Conservation (phyloP, 1,284 basidiomycete species). For the Sporisorium scitamineum region DNA sequence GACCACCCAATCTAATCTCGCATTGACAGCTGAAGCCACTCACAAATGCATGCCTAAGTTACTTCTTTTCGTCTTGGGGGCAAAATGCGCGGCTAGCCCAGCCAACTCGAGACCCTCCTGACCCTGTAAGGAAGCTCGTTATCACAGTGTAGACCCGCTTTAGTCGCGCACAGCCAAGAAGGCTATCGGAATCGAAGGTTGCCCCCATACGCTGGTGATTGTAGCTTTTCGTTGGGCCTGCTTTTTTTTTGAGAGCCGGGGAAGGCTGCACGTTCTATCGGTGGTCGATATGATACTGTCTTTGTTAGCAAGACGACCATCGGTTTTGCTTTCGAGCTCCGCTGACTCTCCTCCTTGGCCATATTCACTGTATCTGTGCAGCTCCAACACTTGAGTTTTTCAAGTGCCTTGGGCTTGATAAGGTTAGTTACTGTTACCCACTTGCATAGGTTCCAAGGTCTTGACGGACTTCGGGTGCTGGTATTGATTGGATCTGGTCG, state of each 20-base stretch:
- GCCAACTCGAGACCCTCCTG: not conserved
- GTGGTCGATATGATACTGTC: not conserved
- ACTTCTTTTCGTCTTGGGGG: not conserved
- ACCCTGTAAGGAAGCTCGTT: not conserved
- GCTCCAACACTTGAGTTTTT: too few species aligned
- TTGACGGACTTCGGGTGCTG: not conserved
- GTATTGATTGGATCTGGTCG: not conserved
- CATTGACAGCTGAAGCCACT: not conserved
- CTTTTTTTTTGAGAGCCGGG: not conserved
- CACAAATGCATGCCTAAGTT: not conserved
- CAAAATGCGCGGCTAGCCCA: not conserved
- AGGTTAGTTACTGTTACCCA: not conserved
- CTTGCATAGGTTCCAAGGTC: not conserved
- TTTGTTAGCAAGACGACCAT: not conserved
- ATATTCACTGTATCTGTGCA: too few species aligned
- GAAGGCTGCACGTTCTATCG: not conserved
- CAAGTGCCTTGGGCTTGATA: not conserved
- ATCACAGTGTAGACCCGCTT: not conserved
- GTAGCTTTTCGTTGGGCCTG: not conserved
- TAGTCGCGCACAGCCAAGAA: not conserved
- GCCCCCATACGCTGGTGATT: too few species aligned
- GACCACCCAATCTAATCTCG: slow-evolving; percentile 5
- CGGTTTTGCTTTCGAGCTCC: not conserved
- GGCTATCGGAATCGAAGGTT: too few species aligned
- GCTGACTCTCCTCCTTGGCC: not conserved